Evolutionary conservation across 1,284 basidiomycete species (phyloP), one percentile per base, ranked within the genome.

Genomic region (Ceratobasidium sp.): DNA sequence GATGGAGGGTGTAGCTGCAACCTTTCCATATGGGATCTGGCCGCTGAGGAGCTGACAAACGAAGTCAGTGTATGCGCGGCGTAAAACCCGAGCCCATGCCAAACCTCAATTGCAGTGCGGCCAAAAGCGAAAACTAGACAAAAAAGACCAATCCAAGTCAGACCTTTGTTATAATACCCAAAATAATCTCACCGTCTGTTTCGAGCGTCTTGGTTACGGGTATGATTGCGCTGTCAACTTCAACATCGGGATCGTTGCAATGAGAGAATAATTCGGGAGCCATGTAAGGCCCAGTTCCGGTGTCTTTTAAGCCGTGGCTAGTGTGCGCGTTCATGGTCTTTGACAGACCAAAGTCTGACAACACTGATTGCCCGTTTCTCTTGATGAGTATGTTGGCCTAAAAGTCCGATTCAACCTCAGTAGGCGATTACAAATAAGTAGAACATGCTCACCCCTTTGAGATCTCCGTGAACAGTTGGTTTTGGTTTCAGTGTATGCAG

Each of bases 371-470:
- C 26, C 62, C 59, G 23, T 54, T 41, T 18, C 49, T 16, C 8
- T 55, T 66, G 18, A 73, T 62, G 44, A 73, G 72, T 23, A 73
- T 62, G 23, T 73, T 73, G 11, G 59, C 72, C 72, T 73, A 38
- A 46, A 18, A 32, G 18, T 16, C 23, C 28, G 13, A 47, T 8
- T 7, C 14, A 9, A 21, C 1, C 11, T 38, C 35, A 38, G 11
- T 4, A 11, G 4, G 11, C 11, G 43, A 30, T 28, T n/a, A 49
- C 3, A 6, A 61, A 9, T 11, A 28, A 26, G n/a, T 13, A 26
- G 30, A 2, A 28, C 16, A 23, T 41, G 35, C 35, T 4, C 32
- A 62, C 59, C 59, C 59, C 59, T 30, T 62, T 62, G 23, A 62
- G 46, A 21, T 62, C 59, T 8, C 59, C 59, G 26, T 62, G 59